Conservation (phyloP, 768 basidiomycete genomes). For the Nevesoporus exiguus region DNA sequence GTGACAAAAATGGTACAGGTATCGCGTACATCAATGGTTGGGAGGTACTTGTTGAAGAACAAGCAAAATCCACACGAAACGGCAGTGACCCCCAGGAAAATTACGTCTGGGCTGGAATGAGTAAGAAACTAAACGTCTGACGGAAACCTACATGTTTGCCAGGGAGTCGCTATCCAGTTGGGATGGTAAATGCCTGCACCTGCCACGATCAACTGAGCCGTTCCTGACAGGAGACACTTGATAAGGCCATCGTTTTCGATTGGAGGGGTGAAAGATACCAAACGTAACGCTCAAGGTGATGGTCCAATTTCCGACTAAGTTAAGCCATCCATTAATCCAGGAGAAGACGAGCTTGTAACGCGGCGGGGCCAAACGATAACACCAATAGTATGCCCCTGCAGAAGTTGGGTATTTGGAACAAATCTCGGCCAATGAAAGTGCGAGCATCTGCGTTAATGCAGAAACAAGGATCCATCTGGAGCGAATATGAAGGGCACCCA, state of each 20-base stretch:
- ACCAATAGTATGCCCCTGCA: slow-evolving; percentile 66
- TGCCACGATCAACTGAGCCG: slow-evolving; percentile 57
- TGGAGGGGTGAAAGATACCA: slow-evolving; percentile 26
- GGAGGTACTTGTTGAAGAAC: slow-evolving; percentile 51
- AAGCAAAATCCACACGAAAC: slow-evolving; percentile 50
- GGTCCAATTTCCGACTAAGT: slow-evolving; percentile 67
- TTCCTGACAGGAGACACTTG: slow-evolving; percentile 37
- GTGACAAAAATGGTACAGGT: background rate
- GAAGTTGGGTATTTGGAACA: slow-evolving; percentile 60
- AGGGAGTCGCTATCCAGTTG: slow-evolving; percentile 53
- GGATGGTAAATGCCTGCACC: slow-evolving; percentile 57
- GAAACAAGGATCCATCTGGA: slow-evolving; percentile 52
- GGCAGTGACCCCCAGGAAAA: slow-evolving; percentile 52
- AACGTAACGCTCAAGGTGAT: slow-evolving; percentile 65
- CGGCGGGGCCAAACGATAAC: slow-evolving; percentile 55
- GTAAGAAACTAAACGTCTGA: background rate
- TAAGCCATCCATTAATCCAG: slow-evolving; percentile 71
- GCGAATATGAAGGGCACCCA: background rate
- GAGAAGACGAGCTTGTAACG: slow-evolving; percentile 48
- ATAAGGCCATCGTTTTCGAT: background rate
- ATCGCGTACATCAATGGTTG: slow-evolving; percentile 45
- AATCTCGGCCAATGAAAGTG: slow-evolving; percentile 55
- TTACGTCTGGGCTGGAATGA: slow-evolving; percentile 38
- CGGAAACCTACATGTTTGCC: slow-evolving; percentile 52
- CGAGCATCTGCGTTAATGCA: slow-evolving; percentile 43